Conservation (phyloP, 1,139 yeast species). For the Hansenula lynferdii region DNA sequence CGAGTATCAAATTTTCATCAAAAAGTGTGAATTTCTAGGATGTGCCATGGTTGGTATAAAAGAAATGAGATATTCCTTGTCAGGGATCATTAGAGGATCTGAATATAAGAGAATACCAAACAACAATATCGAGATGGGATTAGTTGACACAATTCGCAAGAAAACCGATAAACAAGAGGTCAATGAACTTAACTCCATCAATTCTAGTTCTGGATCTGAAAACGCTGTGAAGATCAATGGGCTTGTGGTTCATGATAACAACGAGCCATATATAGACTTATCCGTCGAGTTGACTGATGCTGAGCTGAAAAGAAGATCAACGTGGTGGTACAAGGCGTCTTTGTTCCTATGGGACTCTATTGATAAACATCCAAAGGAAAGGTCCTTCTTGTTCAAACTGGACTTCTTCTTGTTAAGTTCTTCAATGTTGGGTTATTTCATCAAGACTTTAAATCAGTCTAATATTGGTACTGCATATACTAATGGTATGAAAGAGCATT, state of each 20-base stretch:
- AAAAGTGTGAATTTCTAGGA: too few species aligned
- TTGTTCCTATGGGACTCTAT: conserved; percentile 33
- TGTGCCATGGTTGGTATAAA: background rate
- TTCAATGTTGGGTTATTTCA: conserved; percentile 39
- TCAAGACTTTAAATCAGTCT: conserved; percentile 38
- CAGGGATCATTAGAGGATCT: background rate
- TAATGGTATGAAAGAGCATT: conserved; percentile 57
- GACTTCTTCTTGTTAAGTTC: conserved; percentile 41
- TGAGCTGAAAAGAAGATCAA: conserved; percentile 13
- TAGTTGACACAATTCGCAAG: background rate
- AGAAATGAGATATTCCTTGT: background rate
- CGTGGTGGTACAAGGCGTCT: conserved; percentile 17
- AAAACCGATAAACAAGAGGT: background rate
- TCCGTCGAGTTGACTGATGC: conserved; percentile 8
- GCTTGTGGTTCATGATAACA: background rate
- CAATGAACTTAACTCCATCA: background rate
- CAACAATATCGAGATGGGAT: background rate
- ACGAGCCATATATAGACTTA: conserved; percentile 14
- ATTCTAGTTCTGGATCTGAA: background rate
- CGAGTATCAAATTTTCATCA: too few species aligned
- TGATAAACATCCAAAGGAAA: conserved; percentile 43
- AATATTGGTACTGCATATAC: conserved; percentile 51
- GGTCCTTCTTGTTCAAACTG: conserved; percentile 35
- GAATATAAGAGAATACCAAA: background rate
- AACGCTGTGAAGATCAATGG: background rate